Evolutionary conservation across 2,329 filamentous ascomycete genomes (phyloP).

Genomic region (Botrytis sinoallii): DNA sequence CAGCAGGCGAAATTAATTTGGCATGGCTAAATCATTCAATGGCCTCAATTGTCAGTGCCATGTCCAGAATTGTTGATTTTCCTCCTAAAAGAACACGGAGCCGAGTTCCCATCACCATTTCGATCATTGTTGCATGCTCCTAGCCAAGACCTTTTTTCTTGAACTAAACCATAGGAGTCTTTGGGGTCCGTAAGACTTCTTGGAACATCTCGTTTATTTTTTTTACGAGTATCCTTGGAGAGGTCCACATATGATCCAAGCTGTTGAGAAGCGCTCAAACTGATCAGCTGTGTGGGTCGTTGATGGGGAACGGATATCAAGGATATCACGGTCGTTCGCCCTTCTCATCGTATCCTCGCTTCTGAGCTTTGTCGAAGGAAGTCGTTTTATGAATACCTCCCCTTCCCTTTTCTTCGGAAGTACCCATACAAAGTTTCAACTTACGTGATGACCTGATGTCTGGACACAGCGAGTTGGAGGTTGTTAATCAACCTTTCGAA

Average conservation of each 20-base stretch:
- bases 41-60: background rate
- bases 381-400: background rate
- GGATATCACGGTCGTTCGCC: background rate
- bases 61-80: too few relatives aligned
- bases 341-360: background rate
- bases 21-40: background rate
- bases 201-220: background rate
- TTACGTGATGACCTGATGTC: conserved; percentile 15
- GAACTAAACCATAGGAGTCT: background rate
- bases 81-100: background rate
- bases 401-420: background rate
- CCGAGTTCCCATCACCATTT: background rate
- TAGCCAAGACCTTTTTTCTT: background rate
- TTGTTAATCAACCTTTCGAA: conserved; percentile 11
- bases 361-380: background rate
- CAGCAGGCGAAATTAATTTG: background rate
- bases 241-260: conserved; percentile 2
- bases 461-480: conserved; percentile 13
- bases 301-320: background rate
- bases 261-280: conserved; percentile 7
- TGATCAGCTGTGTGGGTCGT: conserved; percentile 7
- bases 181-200: background rate
- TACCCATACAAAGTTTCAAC: background rate
- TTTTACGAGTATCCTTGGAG: background rate
- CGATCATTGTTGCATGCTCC: background rate